phyloP scores from a whole-genome alignment of 768 basidiomycete species.

The Lentinula sp. region DNA sequence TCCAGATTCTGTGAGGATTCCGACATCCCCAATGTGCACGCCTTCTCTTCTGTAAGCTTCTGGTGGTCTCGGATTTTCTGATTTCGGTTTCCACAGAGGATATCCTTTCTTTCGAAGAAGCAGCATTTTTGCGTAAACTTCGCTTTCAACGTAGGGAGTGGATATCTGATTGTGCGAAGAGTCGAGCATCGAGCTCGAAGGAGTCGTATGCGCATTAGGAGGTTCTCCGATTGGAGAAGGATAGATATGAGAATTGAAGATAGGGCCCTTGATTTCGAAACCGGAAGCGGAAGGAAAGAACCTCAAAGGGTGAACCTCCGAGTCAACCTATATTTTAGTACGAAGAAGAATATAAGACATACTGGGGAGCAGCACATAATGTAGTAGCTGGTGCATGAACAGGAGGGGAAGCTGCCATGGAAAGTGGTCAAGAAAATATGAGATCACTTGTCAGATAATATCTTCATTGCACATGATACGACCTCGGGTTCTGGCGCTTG shows the following conservation, averaged over 20 bases:
- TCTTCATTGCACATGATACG: too few relatives aligned
- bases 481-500: too few relatives aligned
- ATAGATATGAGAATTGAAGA: neutral
- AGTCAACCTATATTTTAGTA: neutral
- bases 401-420: neutral
- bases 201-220: neutral
- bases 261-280: neutral
- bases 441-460: too few relatives aligned
- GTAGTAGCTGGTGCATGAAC: neutral
- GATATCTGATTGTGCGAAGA: too few relatives aligned
- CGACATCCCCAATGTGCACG: neutral
- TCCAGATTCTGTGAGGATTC: neutral
- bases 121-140: neutral
- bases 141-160: neutral
- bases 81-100: slow-evolving; percentile 1
- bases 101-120: neutral
- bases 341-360: neutral
- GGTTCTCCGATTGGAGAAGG: neutral
- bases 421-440: too few relatives aligned
- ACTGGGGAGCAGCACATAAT: neutral
- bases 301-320: neutral
- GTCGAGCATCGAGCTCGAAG: neutral
- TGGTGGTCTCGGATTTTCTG: neutral
- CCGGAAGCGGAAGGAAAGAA: neutral
- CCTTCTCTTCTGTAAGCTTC: neutral